Percentiles rank a stretch among this genome's conserved stretches.
Evolutionary conservation across 208 protist genomes (phyloP).

Genomic region (Leishmania martiniquensis): DNA sequence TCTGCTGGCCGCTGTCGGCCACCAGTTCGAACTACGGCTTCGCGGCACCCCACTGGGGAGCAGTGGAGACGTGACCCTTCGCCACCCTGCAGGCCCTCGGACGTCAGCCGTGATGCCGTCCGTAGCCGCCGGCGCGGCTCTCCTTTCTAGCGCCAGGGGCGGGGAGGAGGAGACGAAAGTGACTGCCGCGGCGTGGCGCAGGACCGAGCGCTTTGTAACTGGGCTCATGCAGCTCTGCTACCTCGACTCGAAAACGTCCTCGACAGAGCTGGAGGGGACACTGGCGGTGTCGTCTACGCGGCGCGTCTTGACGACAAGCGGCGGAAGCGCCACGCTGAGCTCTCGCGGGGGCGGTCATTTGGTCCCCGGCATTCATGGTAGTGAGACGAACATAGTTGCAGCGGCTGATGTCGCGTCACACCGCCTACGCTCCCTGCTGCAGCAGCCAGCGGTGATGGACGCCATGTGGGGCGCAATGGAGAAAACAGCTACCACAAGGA

Average conservation of each 20-base stretch:
- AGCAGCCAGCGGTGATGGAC: slow-evolving; percentile 22
- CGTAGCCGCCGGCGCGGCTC: neutral
- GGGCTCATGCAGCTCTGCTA: slow-evolving; percentile 56
- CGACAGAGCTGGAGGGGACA: slow-evolving; percentile 66
- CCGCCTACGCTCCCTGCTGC: slow-evolving; percentile 17
- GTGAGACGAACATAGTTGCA: slow-evolving; percentile 13
- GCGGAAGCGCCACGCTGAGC: slow-evolving; percentile 1
- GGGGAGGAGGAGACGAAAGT: slow-evolving; percentile 15
- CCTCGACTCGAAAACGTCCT: slow-evolving; percentile 51
- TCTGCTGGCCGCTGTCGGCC: slow-evolving; percentile 70
- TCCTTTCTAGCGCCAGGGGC: neutral
- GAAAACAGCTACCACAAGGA: neutral
- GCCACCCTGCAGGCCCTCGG: slow-evolving; percentile 33
- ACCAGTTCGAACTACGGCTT: slow-evolving; percentile 64
- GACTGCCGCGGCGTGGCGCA: slow-evolving; percentile 29
- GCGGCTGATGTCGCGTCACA: slow-evolving; percentile 27
- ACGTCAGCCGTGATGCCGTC: slow-evolving; percentile 24
- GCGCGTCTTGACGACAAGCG: slow-evolving; percentile 37
- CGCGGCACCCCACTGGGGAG: slow-evolving; percentile 33
- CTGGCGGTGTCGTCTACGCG: slow-evolving; percentile 62
- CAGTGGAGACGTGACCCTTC: slow-evolving; percentile 30
- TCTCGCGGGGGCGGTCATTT: neutral
- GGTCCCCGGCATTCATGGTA: neutral
- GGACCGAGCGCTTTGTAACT: slow-evolving; percentile 51
- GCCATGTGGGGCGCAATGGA: slow-evolving; percentile 32